phyloP scores from a whole-genome alignment of 495 filamentous ascomycete genomes.

The Xylaria scruposa region DNA sequence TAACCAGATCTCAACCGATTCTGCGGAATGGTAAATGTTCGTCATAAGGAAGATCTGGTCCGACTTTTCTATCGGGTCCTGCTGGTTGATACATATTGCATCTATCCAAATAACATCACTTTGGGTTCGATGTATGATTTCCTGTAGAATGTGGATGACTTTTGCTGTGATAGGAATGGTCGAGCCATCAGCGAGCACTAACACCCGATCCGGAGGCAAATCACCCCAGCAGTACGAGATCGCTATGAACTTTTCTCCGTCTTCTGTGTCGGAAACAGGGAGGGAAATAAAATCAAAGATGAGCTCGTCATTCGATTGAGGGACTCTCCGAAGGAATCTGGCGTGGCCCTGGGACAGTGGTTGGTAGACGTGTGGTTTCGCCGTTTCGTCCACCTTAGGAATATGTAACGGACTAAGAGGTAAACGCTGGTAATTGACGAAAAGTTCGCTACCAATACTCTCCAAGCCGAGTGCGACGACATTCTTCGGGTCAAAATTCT shows the following conservation, averaged over 20 bases:
- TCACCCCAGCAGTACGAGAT: slow-evolving; percentile 6
- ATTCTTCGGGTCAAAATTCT: background rate
- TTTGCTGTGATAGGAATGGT: background rate
- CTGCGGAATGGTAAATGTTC: background rate
- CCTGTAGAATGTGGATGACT: background rate
- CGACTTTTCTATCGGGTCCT: background rate
- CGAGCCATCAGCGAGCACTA: background rate
- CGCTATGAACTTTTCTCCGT: background rate
- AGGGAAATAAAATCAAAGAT: background rate
- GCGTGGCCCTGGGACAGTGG: background rate
- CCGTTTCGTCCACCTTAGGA: background rate
- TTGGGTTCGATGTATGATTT: background rate
- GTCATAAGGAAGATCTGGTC: background rate
- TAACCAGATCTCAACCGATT: background rate
- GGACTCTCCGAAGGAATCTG: background rate
- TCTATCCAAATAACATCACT: background rate
- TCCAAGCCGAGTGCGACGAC: background rate
- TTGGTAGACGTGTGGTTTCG: background rate
- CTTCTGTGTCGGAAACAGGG: background rate
- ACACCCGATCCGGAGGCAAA: background rate
- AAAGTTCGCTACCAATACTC: background rate
- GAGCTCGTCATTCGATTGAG: background rate
- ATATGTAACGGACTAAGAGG: background rate
- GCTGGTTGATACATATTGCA: slow-evolving; percentile 8
- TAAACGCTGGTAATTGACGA: background rate